Base-by-base conservation (phyloP, 1,284 basidiomycete species). In the Trametes pubescens region DNA sequence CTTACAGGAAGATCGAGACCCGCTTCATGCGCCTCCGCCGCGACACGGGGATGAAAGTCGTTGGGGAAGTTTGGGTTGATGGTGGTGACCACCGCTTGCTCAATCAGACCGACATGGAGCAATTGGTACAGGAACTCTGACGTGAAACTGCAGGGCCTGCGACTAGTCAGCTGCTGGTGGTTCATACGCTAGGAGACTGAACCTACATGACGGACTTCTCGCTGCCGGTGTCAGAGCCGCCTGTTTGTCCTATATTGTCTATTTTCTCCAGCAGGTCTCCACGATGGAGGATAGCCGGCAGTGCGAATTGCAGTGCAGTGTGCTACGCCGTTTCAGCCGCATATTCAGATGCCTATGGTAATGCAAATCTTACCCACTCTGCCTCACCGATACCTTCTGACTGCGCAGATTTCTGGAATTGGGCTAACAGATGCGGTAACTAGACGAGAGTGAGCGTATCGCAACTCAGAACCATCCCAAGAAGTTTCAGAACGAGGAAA, bases 111-210 rank as follows among this genome's bases (percentile, higher is more conserved):
- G n/a, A 79, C 74, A 11, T 79, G 75, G 13, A 85, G 72, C 2
- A 90, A 73, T 57, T 87, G 84, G 59, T 86, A 82, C n/a, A 91
- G 77, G 47, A 92, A 79, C 59, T 87, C 86, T 22, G 82, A 81
- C 47, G 81, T 75, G 66, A 90, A 82, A 5, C 84, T 80, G n/a
- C 78, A 77, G n/a, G 78, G 67, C 29, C 82, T 85, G 56, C 16
- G 16, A 1, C 34, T 18, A 35, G 44, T 24, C 0, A 7, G 40
- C 18, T 46, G 44, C 8, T 22, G n/a, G 18, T 2, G 14, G 24
- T 13, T 16, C 37, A 22, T 8, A 44, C 7, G 2, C 14, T 37
- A 13, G 18, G 10, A 2, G 3, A 18, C 2, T 34, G n/a, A 14
- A 62, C 67, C 22, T 52, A 71, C 70, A 67, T 51, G 14, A 69